A percentile compares a stretch with the other conserved stretches of the same genome.
These are phyloP conservation scores for Durio zibethinus DNA, from an alignment of 345 rosid species.

Conservation along the genomic window DNA sequence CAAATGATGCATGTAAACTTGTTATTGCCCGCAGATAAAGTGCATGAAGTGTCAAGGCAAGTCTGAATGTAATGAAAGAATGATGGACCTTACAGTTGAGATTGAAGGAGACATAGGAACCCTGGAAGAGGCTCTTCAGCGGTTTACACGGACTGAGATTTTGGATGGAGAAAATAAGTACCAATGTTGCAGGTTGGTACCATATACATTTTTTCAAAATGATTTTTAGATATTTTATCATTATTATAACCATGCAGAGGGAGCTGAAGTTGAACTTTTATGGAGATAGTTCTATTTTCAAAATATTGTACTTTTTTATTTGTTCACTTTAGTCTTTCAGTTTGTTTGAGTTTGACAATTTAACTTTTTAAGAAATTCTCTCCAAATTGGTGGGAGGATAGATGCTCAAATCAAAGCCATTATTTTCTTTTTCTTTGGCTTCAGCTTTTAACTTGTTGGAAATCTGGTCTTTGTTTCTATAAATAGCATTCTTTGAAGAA, in stretches of 20 bases:
- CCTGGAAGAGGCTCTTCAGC: conserved; percentile 87
- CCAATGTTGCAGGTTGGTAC: conserved; percentile 74
- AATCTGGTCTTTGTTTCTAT: not conserved
- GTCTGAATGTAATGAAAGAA: conserved; percentile 81
- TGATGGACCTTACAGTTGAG: conserved; percentile 99
- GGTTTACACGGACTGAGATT: conserved; percentile 76
- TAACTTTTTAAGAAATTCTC: not conserved
- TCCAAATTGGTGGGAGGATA: not conserved
- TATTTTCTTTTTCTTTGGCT: not conserved
- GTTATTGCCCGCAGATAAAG: conserved; percentile 50
- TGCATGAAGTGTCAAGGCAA: conserved; percentile 87
- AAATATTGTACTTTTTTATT: not conserved
- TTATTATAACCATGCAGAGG: not conserved
- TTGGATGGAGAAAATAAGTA: conserved; percentile 98
- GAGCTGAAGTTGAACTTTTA: not conserved
- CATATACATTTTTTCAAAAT: not conserved
- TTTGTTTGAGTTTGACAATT: not conserved
- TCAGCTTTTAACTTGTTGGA: not conserved
- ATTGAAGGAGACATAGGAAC: conserved; percentile 82
- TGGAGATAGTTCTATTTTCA: not conserved
- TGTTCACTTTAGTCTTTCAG: not conserved
- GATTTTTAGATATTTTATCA: not conserved
- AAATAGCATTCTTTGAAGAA: not conserved
- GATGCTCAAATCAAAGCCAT: not conserved
- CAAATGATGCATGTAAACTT: not conserved